Percentiles rank a stretch among this genome's conserved stretches.
phyloP scores from a whole-genome alignment of 495 filamentous ascomycete genomes.

The Hypoxylon fragiforme region DNA sequence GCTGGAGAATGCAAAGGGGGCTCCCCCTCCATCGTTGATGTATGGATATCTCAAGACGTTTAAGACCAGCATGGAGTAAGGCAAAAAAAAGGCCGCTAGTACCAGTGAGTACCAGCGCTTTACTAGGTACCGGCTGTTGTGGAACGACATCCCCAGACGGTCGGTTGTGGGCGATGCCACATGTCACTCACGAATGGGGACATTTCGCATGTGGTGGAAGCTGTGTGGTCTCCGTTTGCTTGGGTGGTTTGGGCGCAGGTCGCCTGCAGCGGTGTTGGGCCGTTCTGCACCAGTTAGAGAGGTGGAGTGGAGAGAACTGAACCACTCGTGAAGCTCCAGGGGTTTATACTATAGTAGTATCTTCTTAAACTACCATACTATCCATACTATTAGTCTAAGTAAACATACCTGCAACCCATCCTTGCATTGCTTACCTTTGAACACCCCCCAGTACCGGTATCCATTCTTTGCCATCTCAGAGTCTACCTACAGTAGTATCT shows the following conservation, averaged over 20 bases:
- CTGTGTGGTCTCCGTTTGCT: conserved; percentile 33
- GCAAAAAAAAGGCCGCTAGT: conserved; percentile 32
- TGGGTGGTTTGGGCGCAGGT: conserved; percentile 30
- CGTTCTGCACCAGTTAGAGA: conserved; percentile 24
- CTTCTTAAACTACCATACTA: conserved; percentile 29
- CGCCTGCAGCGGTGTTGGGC: conserved; percentile 33
- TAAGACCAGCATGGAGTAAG: conserved; percentile 31
- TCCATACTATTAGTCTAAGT: too few species aligned
- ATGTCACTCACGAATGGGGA: conserved; percentile 36
- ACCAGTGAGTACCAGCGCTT: too few species aligned
- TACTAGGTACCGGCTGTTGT: conserved; percentile 36
- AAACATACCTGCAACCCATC: conserved; percentile 33
- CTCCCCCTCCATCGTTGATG: conserved; percentile 20
- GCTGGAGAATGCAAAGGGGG: conserved; percentile 23
- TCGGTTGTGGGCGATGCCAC: conserved; percentile 37
- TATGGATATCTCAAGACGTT: conserved; percentile 32
- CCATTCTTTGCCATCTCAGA: conserved; percentile 12
- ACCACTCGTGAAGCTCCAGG: conserved; percentile 25
- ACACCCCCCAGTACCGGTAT: not conserved
- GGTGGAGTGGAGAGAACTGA: conserved; percentile 32
- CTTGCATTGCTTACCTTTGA: conserved; percentile 24
- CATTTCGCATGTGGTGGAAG: conserved; percentile 35
- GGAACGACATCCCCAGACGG: conserved; percentile 37
- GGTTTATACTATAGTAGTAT: conserved; percentile 26
- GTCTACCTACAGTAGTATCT: too few species aligned